Base-by-base conservation (phyloP, 1,284 basidiomycete species). In the Sphaerobolus stellatus region DNA sequence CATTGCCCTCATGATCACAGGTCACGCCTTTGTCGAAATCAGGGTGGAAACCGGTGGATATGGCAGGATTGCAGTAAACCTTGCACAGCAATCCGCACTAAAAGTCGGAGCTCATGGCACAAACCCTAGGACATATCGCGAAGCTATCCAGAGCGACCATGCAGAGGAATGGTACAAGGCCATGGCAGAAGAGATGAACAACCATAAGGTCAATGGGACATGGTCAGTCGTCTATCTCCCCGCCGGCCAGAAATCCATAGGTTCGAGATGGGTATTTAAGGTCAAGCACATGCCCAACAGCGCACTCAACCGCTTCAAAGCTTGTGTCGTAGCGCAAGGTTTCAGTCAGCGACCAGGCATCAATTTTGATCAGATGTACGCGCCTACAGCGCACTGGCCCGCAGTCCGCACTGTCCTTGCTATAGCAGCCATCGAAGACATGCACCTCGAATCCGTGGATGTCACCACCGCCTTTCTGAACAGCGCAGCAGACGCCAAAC, bases 401-500 rank as follows among this genome's bases (percentile, higher is more conserved):
- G 57, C 66, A 1, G 43, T 70, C 2, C 54, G 66, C 0, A 31
- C 59, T 4, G 44, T 70, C 1, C 47, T 69, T 13, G 59, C 65
- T 0, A 25, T 69, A 1, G 68, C 64, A 5, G 63, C 64, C 0
- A 16, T 61, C 16, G 55, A 68, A 33, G 66, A 74, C 54, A 64
- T 73, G 38, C 62, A 71, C 13, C 58, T 76, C 7, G 59, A 64
- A 5, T 72, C 72, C 51, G 59, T 75, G 2, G 71, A 77, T 53
- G 62, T 75, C 58, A 65, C 64, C 14, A 61, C 61, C 59, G 69
- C 69, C 1, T 74, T 67, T 49, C 63, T 68, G 2, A 64, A 71
- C 61, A 65, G 68, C 11, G 59, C 66, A 11, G 43, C 70, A 31
- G 62, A 67, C 25, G 66, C 66, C 54, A 65, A 68, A 31, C 58